Base-by-base conservation (phyloP, 148 eudicot species). In the Polygonum maritimum region DNA sequence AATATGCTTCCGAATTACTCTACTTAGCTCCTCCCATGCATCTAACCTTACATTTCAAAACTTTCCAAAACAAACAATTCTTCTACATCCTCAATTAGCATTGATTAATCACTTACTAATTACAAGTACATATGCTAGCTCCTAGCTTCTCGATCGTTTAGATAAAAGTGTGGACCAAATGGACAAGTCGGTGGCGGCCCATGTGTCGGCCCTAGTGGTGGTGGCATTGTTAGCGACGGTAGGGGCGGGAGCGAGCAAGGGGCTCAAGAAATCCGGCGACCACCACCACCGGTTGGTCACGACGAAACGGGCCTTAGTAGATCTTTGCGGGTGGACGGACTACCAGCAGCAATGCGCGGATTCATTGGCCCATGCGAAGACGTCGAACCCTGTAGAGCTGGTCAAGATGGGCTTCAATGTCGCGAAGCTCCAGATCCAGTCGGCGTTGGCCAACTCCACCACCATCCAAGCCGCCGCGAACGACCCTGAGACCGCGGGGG, bases 361-460 rank as follows among this genome's bases (percentile, higher is more conserved):
- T 78, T 12, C 83, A 78, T 0, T 69, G 72, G 72, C 40, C 9
- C 77, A 5, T 14, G 22, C 12, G 4, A 76, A 76, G 21, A 48
- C 76, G 10, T n/a, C 83, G 0, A 76, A 85, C 45, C 81, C 87
- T 3, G 80, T 69, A 26, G 72, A 78, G 51, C 79, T 85, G 1
- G 74, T 82, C 45, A 39, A 75, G 35, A 47, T 74, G 0, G 76
- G 76, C 0, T 85, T 82, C 41, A 21, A 78, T 0, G 83, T 76
- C 2, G 74, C 83, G 3, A 14, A 78, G 26, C 48, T 73, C 3
- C 52, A 76, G 21, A 51, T 85, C 31, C 58, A 78, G 44, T n/a
- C 13, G 15, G 83, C 81, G 0, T 38, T 80, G 31, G 72, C 74
- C 0, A 82, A 82, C 12, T 78, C 85, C 12, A 78, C 63, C 57